Conservation (phyloP, 768 basidiomycete genomes). For the Naganishia antarctica region DNA sequence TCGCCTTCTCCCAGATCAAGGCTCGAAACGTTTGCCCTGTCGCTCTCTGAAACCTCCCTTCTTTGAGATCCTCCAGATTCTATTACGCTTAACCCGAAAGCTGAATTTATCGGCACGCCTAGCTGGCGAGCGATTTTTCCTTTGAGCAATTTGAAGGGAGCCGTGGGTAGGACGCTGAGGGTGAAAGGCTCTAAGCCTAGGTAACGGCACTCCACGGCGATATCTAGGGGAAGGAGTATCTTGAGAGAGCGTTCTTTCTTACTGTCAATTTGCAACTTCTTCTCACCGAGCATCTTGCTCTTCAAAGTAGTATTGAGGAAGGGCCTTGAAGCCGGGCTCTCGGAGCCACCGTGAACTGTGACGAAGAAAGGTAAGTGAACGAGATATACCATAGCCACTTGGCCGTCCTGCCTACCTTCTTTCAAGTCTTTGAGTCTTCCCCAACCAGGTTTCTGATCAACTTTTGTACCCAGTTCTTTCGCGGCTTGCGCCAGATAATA, state of each 20-base stretch:
- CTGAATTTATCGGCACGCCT: constrained; percentile 11
- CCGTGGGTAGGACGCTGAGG: constrained; percentile 32
- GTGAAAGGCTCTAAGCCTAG: background rate
- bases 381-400: background rate
- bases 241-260: background rate
- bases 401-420: constrained; percentile 20
- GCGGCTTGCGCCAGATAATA: constrained; percentile 31
- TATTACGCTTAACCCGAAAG: constrained; percentile 7
- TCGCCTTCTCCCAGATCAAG: background rate
- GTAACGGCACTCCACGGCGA: background rate
- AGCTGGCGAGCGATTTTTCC: constrained; percentile 30
- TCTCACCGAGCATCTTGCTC: constrained; percentile 43
- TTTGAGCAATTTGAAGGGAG: constrained; percentile 32
- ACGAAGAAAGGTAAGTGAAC: background rate
- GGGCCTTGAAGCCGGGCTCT: background rate
- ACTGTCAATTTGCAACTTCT: too few relatives aligned
- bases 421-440: constrained; percentile 16
- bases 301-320: constrained; percentile 19
- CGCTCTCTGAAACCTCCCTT: constrained; percentile 18
- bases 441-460: background rate
- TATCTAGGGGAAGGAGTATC: constrained; percentile 4
- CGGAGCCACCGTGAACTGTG: background rate
- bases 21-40: constrained; percentile 5
- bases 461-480: constrained; percentile 2
- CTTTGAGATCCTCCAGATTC: background rate